phyloP scores from a whole-genome alignment of 495 filamentous ascomycete species.

The Podospora sp. region DNA sequence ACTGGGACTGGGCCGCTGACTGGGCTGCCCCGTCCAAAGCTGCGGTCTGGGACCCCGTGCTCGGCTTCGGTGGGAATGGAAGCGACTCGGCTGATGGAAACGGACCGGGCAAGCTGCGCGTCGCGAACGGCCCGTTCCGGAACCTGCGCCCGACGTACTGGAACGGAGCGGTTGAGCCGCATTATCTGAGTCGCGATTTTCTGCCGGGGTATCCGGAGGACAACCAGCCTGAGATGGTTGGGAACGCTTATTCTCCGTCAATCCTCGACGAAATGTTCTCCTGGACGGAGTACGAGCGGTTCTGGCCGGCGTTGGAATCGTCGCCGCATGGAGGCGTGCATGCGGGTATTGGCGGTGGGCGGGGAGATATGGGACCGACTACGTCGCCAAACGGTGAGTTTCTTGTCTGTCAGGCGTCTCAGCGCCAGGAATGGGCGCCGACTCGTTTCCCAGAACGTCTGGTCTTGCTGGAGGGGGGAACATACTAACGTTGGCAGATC shows the following conservation, averaged over 20 bases:
- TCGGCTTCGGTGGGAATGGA: conserved; percentile 14
- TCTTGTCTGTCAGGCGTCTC: neutral
- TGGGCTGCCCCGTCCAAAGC: conserved; percentile 7
- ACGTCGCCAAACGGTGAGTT: conserved; percentile 10
- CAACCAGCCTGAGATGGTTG: neutral
- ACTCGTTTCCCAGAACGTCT: too few species aligned
- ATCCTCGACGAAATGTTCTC: neutral
- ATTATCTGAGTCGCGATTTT: conserved; percentile 10
- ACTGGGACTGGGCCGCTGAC: conserved; percentile 17
- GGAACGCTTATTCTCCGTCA: neutral
- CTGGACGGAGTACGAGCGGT: neutral
- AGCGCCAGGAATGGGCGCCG: too few species aligned
- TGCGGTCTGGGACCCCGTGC: conserved; percentile 2
- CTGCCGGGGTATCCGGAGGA: neutral
- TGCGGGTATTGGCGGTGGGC: conserved; percentile 5
- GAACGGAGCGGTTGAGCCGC: neutral
- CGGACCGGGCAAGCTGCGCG: neutral
- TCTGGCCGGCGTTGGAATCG: neutral
- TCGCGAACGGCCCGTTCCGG: conserved; percentile 3
- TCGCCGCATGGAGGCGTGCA: conserved; percentile 10
- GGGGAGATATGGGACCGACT: neutral
- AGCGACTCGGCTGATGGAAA: neutral
- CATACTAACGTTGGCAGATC: too few species aligned
- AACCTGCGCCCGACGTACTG: conserved; percentile 3
- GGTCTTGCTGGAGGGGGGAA: too few species aligned